Base-by-base conservation (phyloP, 176 grass and related monocot species). In the Musa acuminata region DNA sequence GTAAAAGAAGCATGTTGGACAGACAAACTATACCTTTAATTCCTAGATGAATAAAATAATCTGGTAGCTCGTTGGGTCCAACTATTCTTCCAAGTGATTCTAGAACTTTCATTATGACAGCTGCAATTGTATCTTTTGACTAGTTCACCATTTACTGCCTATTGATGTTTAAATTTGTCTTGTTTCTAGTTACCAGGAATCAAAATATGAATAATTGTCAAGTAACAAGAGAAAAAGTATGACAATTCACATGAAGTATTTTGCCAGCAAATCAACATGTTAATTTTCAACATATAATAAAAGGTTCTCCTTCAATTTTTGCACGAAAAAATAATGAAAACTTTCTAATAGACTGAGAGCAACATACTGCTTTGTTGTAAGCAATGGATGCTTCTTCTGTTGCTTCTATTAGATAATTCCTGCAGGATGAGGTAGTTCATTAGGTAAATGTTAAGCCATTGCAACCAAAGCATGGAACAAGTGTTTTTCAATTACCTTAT, bases 351-450 rank as follows among this genome's bases (percentile, higher is more conserved):
- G 72, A 58, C 11, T 8, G 62, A 21, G 66, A 76, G 10, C 64
- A 76, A 72, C 80, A 67, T 89, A 98, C 94, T 21, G 80, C 95
- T 87, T 98, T 92, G 75, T 87, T 94, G 65, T 98, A 98, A 55
- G 87, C 87, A 76, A 89, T 93, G 62, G 95, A 98, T 78, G 95
- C 90, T 85, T 98, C 90, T 90, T 98, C 92, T 8, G 90, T 98
- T n/a, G 95, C 90, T 79, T 98, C 90, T 62, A 93, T 77, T 79
- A 98, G 86, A 85, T 91, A 98, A 11, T 98, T 98, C 81, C 95
- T 98, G 86, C 50, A 93, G 84, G 14, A 74, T 55, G 29, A 13
- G 25, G 54, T 23, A 69, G 58, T n/a, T 55, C 22, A 9, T 67
- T 20, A 55, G 74, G 66, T 53, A 71, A 55, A 3, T 81, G 13